Base-by-base conservation (phyloP, 2,329 filamentous ascomycete genomes). In the Diaporthe sp. region DNA sequence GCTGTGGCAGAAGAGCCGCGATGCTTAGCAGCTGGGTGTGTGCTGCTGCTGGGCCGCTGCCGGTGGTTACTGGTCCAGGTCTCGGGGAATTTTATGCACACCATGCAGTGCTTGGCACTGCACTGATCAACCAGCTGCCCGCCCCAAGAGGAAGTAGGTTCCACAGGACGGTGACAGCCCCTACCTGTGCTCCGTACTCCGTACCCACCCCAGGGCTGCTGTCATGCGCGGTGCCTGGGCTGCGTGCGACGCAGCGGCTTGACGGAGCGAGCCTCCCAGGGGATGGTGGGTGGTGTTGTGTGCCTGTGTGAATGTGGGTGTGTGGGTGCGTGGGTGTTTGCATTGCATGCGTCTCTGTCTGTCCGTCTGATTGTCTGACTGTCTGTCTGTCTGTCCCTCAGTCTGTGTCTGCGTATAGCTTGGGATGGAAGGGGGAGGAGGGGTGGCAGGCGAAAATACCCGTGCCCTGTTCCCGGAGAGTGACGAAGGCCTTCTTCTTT, bases 21-120 rank as follows among this genome's bases (percentile, higher is more conserved):
- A 67, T 67, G 64, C 64, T 67, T 67, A 67, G 45, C 45, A 67
- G 64, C 45, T 52, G 30, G 42, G 22, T 38, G 42, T 33, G 42
- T 50, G 28, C 19, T 35, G 42, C 40, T 66, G 61, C 61, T 50
- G 61, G 72, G 74, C 55, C 70, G 54, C 61, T 61, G 71, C 71
- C 64, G 71, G 45, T 66, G 64, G 57, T 15, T 35, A 58, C 64
- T 67, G 45, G 74, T 35, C 57, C 55, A 67, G 45, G 66, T 61
- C 66, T 75, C 71, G 74, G 74, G 74, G 60, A 75, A 71, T 74
- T 75, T 71, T 50, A 74, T 75, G 74, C 74, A 74, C 73, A 73
- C 74, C 42, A 30, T 60, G 52, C 58, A 64, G 45, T 52, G 33
- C 42, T 61, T 72, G 38, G 57, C 72, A 38, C 61, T 68, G 74